Base-by-base conservation (phyloP, 345 rosid genomes). In the Linum usitatissimum region DNA sequence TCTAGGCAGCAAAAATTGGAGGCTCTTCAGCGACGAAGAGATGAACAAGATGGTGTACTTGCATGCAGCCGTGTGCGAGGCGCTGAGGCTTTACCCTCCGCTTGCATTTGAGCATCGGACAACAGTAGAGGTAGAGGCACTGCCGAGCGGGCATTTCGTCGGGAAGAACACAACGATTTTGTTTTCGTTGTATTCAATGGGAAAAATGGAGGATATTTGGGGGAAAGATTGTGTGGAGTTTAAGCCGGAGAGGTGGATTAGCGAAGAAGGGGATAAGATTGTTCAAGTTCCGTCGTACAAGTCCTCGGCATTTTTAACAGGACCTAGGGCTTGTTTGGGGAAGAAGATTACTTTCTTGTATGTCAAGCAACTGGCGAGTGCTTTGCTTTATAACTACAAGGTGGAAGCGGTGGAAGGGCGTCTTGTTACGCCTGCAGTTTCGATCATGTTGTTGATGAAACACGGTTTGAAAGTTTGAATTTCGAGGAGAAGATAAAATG, bases 221-320 rank as follows among this genome's bases (percentile, higher is more conserved):
- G 72, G 67, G 1, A 20, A 56, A 30, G 72, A 68, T 63, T 68
- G 63, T 30, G 42, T 57, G 18, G 63, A 68, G 45, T 68, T 68
- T 31, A 62, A 49, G 59, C 72, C 67, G 0, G 72, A 69, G 63
- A 69, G 72, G 28, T 69, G 72, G 72, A 51, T 34, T 7, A 34
- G 8, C 8, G 5, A 5, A 4, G 6, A 34, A 23, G 28, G 28
- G 28, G 28, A 23, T 23, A 23, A 23, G 28, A 23, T 69, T 31
- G 51, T 38, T 9, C 63, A 63, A 12, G 38, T 63, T 1, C 61
- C 67, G 0, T 31, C 72, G 12, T 63, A 57, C 39, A 69, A 63
- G 63, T 69, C 57, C 30, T 42, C 15, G 15, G 59, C 67, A 0
- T 69, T 69, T 56, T 57, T 56, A 10, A 38, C 67, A 6, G 72